phyloP scores from a whole-genome alignment of 495 filamentous ascomycete genomes.

The Lepidopterella palustris region DNA sequence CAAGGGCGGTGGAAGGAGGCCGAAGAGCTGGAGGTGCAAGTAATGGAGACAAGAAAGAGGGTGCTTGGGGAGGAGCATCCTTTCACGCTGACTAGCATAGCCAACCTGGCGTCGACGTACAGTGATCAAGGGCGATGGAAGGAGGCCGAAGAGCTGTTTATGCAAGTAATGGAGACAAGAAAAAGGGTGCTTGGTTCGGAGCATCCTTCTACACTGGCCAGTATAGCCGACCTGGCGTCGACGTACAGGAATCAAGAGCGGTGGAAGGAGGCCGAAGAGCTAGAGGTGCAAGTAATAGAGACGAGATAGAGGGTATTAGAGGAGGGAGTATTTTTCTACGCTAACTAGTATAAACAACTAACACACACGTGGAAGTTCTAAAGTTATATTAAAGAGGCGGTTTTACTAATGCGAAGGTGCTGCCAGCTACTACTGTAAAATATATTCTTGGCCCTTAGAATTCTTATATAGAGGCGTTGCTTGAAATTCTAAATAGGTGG shows the following conservation, averaged over 20 bases:
- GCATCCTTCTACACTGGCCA: constrained; percentile 18
- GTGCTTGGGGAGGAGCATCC: constrained; percentile 16
- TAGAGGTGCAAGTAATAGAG: neutral
- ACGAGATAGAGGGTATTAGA: neutral
- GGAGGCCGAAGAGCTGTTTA: constrained; percentile 13
- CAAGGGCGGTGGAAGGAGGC: constrained; percentile 15
- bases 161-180: constrained; percentile 5
- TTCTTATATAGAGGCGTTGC: neutral
- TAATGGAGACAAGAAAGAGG: constrained; percentile 3
- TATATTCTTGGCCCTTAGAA: neutral
- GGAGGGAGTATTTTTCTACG: neutral
- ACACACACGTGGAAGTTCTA: neutral
- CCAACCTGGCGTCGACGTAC: too few species aligned
- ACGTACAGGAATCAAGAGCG: neutral
- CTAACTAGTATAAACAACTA: neutral
- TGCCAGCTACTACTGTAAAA: too few species aligned
- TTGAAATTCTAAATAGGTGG: too few species aligned
- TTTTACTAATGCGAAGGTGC: neutral
- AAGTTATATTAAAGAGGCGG: neutral
- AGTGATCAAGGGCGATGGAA: constrained; percentile 18
- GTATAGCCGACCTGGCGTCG: constrained; percentile 10
- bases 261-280: neutral
- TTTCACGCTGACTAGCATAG: constrained; percentile 13
- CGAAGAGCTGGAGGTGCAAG: constrained; percentile 11
- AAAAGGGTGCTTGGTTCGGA: constrained; percentile 7